Base-by-base conservation (phyloP, 2,329 filamentous ascomycete species). In the Xylariaceae sp. region DNA sequence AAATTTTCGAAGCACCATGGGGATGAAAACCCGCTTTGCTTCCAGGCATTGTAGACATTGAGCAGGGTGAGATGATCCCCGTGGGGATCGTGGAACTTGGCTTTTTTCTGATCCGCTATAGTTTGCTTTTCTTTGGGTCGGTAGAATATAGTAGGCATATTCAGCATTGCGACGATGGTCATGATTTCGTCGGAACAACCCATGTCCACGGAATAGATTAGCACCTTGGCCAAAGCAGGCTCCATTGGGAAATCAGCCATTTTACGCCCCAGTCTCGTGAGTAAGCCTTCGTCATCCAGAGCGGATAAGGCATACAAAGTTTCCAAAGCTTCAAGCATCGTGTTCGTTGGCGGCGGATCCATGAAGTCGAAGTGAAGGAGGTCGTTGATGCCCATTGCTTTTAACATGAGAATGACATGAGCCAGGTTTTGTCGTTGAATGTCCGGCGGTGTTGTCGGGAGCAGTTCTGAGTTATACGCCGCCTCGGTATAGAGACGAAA, bases 221-320 rank as follows among this genome's bases (percentile, higher is more conserved):
- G 80, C 0, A 90, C 86, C 71, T 97, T 99, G 51, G 91, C 89
- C 0, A 97, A 79, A 0, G 89, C 85, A 0, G 94, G 94, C 54
- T 97, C 91, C 90, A 97, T 97, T 0, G 94, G 94, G 70, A 97
- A 97, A 67, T 99, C 92, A 8, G 94, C 91, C 92, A 99, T 97
- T 70, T 96, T 95, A 45, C 94, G 84, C 6, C 94, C 94, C 1
- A 96, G 80, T 5, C 94, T 85, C 0, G 94, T 99, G 2, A 99
- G 76, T 0, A 99, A 79, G 11, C 94, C 94, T 78, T 99, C 94
- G 65, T 99, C 92, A 61, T 99, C 94, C 0, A 99, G 78, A 0
- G 92, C 92, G 3, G 87, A 90, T 8, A 99, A 76, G 0, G 91
- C 90, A 67, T 99, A 99, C 0, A 99, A 78, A 68, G 97, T 94